Percentiles rank a stretch among this genome's conserved stretches.
Conservation (phyloP, 768 basidiomycete species). For the Epithele typhae region DNA sequence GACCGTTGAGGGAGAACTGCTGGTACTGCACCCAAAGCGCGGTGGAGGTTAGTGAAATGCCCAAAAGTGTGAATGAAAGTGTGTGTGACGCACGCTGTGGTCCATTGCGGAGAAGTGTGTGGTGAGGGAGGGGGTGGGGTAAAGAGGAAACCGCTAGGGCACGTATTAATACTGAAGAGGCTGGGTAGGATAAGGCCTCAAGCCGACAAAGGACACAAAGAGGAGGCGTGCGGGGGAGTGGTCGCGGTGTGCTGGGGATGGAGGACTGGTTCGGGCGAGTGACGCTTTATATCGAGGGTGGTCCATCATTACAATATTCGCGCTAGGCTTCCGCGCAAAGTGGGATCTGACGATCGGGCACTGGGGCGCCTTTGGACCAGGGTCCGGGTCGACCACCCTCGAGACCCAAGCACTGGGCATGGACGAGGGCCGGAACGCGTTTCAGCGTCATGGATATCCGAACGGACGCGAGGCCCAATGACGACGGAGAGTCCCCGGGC, state of each 20-base stretch:
- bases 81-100: constrained; percentile 1
- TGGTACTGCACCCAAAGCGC: constrained; percentile 6
- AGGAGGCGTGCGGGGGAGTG: background rate
- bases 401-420: background rate
- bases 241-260: background rate
- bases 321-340: background rate
- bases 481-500: background rate
- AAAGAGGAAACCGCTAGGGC: background rate
- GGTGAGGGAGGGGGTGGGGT: background rate
- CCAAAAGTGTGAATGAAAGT: background rate
- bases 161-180: background rate
- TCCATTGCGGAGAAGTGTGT: constrained; percentile 1
- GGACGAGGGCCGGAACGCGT: constrained; percentile 7
- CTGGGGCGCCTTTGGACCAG: background rate
- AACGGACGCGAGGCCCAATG: constrained; percentile 1
- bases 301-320: background rate
- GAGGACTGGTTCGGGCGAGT: background rate
- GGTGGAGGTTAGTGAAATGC: background rate
- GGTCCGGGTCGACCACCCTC: background rate
- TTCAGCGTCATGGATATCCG: constrained; percentile 9
- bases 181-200: constrained; percentile 2
- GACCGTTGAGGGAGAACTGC: background rate
- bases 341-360: background rate
- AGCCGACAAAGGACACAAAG: background rate
- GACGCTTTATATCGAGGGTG: background rate